phyloP scores from a whole-genome alignment of 2,329 filamentous ascomycete genomes.

The Hymenoscyphus repandus region DNA sequence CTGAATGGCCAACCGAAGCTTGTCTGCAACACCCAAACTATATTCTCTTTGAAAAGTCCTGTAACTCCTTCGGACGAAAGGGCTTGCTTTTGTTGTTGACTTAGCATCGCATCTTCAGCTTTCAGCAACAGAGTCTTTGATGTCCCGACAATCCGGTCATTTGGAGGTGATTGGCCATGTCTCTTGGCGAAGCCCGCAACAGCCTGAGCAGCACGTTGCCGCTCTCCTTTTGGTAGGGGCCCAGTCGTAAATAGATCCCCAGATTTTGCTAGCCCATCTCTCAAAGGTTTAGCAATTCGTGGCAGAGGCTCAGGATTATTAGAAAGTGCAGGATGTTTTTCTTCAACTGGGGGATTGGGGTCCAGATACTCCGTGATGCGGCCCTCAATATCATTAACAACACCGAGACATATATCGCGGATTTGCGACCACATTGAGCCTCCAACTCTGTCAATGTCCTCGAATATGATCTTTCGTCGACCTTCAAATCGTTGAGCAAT shows the following conservation, averaged over 20 bases:
- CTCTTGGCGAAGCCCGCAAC: slow-evolving; percentile 26
- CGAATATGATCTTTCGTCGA: slow-evolving; percentile 73
- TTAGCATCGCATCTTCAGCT: slow-evolving; percentile 32
- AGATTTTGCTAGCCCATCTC: slow-evolving; percentile 19
- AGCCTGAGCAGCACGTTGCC: slow-evolving; percentile 15
- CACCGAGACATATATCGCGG: slow-evolving; percentile 60
- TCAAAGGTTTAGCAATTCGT: slow-evolving; percentile 23
- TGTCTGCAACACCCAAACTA: slow-evolving; percentile 43
- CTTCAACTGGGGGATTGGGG: slow-evolving; percentile 8
- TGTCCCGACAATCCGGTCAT: slow-evolving; percentile 23
- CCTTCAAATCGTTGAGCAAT: slow-evolving; percentile 71
- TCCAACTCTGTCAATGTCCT: slow-evolving; percentile 77
- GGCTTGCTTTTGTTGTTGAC: slow-evolving; percentile 47
- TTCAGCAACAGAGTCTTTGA: slow-evolving; percentile 39
- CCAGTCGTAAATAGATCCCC: slow-evolving; percentile 26
- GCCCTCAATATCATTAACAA: slow-evolving; percentile 60
- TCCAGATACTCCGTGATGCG: slow-evolving; percentile 60
- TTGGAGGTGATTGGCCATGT: slow-evolving; percentile 25
- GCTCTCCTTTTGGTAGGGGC: slow-evolving; percentile 14
- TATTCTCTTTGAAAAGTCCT: slow-evolving; percentile 43
- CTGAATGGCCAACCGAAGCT: slow-evolving; percentile 64
- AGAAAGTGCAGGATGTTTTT: slow-evolving; percentile 16
- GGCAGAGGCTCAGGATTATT: slow-evolving; percentile 26
- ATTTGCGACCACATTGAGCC: slow-evolving; percentile 81
- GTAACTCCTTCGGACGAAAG: slow-evolving; percentile 45